These are phyloP conservation scores for Citrullus mucosospermus DNA, from an alignment of 306 rosid species.

Conservation along the genomic window DNA sequence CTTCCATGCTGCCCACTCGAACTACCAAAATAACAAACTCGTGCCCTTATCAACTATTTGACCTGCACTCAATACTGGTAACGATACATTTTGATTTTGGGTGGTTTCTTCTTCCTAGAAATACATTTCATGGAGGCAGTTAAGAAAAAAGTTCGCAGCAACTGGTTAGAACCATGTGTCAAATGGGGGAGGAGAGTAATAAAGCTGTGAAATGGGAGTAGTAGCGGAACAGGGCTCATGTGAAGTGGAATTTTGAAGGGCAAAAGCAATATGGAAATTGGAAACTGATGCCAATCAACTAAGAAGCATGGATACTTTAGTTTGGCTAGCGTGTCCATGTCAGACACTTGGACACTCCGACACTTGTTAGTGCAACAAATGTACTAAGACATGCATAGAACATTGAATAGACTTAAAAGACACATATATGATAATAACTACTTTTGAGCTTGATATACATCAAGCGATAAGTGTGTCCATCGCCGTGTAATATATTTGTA, in stretches of 20 bases:
- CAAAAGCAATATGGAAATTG: background rate
- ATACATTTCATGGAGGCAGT: background rate
- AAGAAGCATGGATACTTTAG: too few species aligned
- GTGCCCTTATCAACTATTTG: background rate
- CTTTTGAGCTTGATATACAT: too few species aligned
- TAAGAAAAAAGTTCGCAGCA: background rate
- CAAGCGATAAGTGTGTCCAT: too few species aligned
- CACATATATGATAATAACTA: too few species aligned
- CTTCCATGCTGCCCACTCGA: background rate
- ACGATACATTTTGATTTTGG: background rate
- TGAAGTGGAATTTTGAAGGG: background rate
- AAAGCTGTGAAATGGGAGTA: background rate
- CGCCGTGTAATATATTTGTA: too few species aligned
- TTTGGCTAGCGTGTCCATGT: too few species aligned
- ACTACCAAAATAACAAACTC: background rate
- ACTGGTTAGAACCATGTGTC: background rate
- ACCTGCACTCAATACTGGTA: background rate
- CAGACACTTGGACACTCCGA: too few species aligned
- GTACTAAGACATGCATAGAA: too few species aligned
- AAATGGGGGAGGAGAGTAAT: background rate
- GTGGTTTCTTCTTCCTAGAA: background rate
- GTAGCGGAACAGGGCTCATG: too few species aligned
- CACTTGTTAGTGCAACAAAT: too few species aligned
- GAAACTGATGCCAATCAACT: background rate
- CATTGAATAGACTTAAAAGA: too few species aligned